phyloP scores from a whole-genome alignment of 2,329 filamentous ascomycete genomes.

The Ustulina deusta region DNA sequence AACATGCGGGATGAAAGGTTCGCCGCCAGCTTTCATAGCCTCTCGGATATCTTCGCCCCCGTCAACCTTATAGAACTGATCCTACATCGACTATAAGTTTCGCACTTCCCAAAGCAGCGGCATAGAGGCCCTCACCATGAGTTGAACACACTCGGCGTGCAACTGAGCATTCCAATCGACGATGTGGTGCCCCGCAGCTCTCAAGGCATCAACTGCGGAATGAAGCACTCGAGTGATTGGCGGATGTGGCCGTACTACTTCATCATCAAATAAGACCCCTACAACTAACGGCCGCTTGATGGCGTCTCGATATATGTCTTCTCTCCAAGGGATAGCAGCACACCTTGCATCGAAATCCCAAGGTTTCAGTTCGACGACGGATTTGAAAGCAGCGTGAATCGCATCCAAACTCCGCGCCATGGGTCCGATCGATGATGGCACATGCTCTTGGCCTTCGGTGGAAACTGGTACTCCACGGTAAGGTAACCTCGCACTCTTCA shows the following conservation, averaged over 20 bases:
- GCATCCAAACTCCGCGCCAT: slow-evolving; percentile 65
- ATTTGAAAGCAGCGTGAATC: slow-evolving; percentile 61
- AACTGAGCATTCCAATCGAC: slow-evolving; percentile 64
- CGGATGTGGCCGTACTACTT: slow-evolving; percentile 66
- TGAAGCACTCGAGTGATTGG: slow-evolving; percentile 62
- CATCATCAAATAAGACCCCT: slow-evolving; percentile 56
- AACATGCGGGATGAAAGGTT: slow-evolving; percentile 70
- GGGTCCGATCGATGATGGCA: slow-evolving; percentile 72
- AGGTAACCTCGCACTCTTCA: slow-evolving; percentile 66
- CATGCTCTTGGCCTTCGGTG: slow-evolving; percentile 73
- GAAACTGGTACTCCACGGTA: slow-evolving; percentile 71
- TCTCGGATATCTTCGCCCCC: slow-evolving; percentile 72
- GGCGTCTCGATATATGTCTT: slow-evolving; percentile 56
- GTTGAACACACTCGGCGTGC: slow-evolving; percentile 66
- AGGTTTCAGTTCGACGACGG: slow-evolving; percentile 60
- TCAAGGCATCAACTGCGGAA: slow-evolving; percentile 54
- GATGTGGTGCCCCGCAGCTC: slow-evolving; percentile 64
- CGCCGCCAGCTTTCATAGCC: slow-evolving; percentile 66
- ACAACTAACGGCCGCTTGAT: slow-evolving; percentile 61
- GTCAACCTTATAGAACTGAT: slow-evolving; percentile 71
- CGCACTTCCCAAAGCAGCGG: slow-evolving; percentile 35
- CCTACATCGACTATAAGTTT: slow-evolving; percentile 51
- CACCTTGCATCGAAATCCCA: slow-evolving; percentile 68
- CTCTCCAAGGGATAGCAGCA: slow-evolving; percentile 65
- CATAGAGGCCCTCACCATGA: slow-evolving; percentile 58